Base-by-base conservation (phyloP, 2,329 filamentous ascomycete species). In the Alternaria sp. region DNA sequence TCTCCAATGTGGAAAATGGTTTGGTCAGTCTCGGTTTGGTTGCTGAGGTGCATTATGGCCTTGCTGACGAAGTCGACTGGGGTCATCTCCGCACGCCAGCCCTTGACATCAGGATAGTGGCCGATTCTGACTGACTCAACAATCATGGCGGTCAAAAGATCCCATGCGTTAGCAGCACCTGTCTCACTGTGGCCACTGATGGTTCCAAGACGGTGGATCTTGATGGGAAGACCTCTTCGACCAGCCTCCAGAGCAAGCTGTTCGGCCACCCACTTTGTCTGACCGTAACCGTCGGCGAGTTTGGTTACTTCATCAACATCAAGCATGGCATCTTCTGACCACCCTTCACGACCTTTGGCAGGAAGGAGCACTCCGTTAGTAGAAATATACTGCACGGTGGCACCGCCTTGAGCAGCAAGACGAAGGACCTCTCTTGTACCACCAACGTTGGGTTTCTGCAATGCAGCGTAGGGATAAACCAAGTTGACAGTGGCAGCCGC, bases 81-180 rank as follows among this genome's bases (percentile, higher is more conserved):
- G 0, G 91, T 93, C 91, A 94, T 94, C 79, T 94, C 91, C 1
- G 90, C 86, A 51, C 89, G 87, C 91, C 91, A 94, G 42, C 88
- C 88, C 51, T 89, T 84, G 4, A 93, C 88, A 54, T 91, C 84
- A 0, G 91, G 91, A 1, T 86, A 86, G 66, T 86, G 86, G 6
- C 91, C 91, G 4, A 94, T 83, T 53, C 90, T 88, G 38, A 94
- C 83, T 0, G 91, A 93, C 74, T 94, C 91, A 1, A 93, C 89
- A 26, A 94, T 84, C 57, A 94, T 76, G 0, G 91, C 91, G 53
- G 89, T 92, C 46, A 94, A 81, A 20, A 94, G 80, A 83, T 94
- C 91, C 81, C 89, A 94, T 0, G 90, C 87, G 69, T 94, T 94
- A 0, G 90, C 89, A 6, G 91, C 88, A 47, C 91, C 91, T 1